phyloP scores from a whole-genome alignment of 2,329 filamentous ascomycete species.

The Stachybotrys echinatus region DNA sequence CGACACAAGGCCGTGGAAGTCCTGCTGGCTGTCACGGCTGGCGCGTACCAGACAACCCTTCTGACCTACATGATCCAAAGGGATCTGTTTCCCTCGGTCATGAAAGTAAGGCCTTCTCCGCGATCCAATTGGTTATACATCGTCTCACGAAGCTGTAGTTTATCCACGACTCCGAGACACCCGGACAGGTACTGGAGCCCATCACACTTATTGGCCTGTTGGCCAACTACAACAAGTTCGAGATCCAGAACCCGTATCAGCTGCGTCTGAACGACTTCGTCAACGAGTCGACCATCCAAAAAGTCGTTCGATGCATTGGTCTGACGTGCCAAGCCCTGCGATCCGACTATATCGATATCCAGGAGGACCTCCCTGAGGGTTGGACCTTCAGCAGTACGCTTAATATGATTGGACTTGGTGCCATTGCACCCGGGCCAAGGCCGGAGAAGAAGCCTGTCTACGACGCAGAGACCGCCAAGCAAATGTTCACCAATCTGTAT shows the following conservation, averaged over 20 bases:
- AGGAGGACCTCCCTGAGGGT: slow-evolving; percentile 84
- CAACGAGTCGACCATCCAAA: slow-evolving; percentile 80
- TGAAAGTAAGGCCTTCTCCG: slow-evolving; percentile 61
- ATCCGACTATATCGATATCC: slow-evolving; percentile 74
- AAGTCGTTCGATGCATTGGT: slow-evolving; percentile 73
- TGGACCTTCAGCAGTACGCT: slow-evolving; percentile 82
- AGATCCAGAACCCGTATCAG: slow-evolving; percentile 95
- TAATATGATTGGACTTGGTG: slow-evolving; percentile 77
- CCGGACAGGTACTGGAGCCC: slow-evolving; percentile 61
- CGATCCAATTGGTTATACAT: slow-evolving; percentile 1
- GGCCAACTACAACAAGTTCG: slow-evolving; percentile 98
- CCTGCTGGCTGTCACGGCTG: slow-evolving; percentile 77
- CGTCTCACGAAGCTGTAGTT: slow-evolving; percentile 49
- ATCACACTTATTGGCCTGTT: slow-evolving; percentile 81
- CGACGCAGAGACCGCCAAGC: slow-evolving; percentile 75
- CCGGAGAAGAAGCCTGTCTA: slow-evolving; percentile 52
- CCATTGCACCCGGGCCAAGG: slow-evolving; percentile 64
- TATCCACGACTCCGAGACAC: slow-evolving; percentile 70
- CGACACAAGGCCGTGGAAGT: slow-evolving; percentile 77
- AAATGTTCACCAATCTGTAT: slow-evolving; percentile 74
- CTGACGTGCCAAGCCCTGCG: slow-evolving; percentile 63
- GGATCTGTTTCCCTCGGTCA: slow-evolving; percentile 88
- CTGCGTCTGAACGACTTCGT: slow-evolving; percentile 91
- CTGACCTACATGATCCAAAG: slow-evolving; percentile 92
- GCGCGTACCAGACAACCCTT: slow-evolving; percentile 92